phyloP scores from a whole-genome alignment of 805 yeast species.

The Nakazawaea wickerhamii region DNA sequence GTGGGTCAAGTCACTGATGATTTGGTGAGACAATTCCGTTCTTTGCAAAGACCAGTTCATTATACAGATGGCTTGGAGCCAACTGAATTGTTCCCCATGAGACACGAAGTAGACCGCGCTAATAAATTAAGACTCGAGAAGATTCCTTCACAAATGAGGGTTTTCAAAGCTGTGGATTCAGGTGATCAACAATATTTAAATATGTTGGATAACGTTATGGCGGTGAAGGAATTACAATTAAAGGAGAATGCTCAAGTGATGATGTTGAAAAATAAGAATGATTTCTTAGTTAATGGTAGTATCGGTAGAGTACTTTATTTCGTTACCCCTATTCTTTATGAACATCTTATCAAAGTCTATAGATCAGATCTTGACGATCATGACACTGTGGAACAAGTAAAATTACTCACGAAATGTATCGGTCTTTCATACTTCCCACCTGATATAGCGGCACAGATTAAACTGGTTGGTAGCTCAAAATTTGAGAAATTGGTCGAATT shows the following conservation, averaged over 20 bases:
- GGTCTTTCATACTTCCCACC: conserved; percentile 16
- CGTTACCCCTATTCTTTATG: conserved; percentile 26
- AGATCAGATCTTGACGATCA: conserved; percentile 22
- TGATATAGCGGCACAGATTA: conserved; percentile 15
- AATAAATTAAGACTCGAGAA: conserved; percentile 47
- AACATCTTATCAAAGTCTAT: conserved; percentile 18
- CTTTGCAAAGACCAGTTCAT: conserved; percentile 49
- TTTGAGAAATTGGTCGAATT: conserved; percentile 20
- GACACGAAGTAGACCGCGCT: conserved; percentile 78
- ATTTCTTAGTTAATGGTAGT: conserved; percentile 82
- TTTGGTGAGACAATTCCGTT: conserved; percentile 42
- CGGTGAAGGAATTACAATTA: conserved; percentile 54
- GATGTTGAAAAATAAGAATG: conserved; percentile 81
- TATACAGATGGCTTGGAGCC: conserved; percentile 79
- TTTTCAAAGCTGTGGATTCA: conserved; percentile 43
- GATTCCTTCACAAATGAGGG: conserved; percentile 41
- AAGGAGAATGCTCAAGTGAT: conserved; percentile 92
- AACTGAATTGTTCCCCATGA: conserved; percentile 83
- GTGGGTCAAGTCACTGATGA: conserved; percentile 55
- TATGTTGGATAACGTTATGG: conserved; percentile 60
- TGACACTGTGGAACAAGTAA: conserved; percentile 19
- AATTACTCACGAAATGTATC: conserved; percentile 8
- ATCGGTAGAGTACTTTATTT: conserved; percentile 71
- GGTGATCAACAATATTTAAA: conserved; percentile 21
- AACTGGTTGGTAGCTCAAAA: conserved; percentile 16